Evolutionary conservation across 1,284 basidiomycete species (phyloP), one percentile per base, ranked within the genome.

Genomic region (Porodaedalea pini): DNA sequence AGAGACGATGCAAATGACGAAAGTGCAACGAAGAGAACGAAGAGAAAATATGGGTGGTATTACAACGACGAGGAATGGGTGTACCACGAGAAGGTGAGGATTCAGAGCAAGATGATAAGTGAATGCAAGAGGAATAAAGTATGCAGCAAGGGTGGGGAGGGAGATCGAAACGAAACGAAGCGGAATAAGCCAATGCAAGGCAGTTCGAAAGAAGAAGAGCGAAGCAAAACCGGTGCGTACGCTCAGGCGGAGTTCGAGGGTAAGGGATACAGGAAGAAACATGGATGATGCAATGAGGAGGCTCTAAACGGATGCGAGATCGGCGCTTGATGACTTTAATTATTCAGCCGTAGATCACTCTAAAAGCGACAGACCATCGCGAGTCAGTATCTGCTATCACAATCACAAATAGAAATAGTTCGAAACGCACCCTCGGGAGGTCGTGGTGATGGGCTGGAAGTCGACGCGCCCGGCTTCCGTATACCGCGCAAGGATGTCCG

Each of bases 381-480:
- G 64, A 59, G 50, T 37, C 59, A 29, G 40, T 58, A 27, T 50
- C 29, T 31, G 5, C 32, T 34, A 4, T 15, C 7, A 44, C 7
- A 13, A 17, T 29, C 21, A 34, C 3, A 32, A n/a, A 49, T 4
- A 6, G 3, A 31, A 51, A 44, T 27, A 17, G 23, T 7, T 25
- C 6, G 7, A 44, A 52, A 73, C 86, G 77, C 70, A 88, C 86
- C 86, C 87, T 71, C 81, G 70, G 6, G 82, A 56, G 8, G 86
- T 87, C 15, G 86, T 86, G 29, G 86, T 88, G 75, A 88, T 85
- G 15, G 87, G 87, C 69, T 83, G 81, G 71, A 90, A 90, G 68
- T 89, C 87, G 15, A 81, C 81, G 51, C 86, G 79, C 31, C 87
- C 88, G n/a, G 77, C 73, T 57, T 85, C 82, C 56, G 88, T 81